Base-by-base conservation (phyloP, 2,329 filamentous ascomycete genomes). In the Fusarium siculi region DNA sequence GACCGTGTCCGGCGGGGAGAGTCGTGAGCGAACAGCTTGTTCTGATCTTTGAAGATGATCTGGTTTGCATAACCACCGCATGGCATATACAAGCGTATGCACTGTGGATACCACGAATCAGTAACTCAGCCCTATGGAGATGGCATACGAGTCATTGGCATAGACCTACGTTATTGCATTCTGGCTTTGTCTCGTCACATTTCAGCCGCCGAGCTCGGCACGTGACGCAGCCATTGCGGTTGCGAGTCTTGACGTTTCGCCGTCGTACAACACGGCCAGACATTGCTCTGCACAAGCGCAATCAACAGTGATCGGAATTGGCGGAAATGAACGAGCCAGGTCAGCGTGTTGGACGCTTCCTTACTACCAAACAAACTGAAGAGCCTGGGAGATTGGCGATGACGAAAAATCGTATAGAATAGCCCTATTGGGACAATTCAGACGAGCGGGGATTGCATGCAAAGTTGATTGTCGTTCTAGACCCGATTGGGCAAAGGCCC, bases 11-110 rank as follows among this genome's bases (percentile, higher is more conserved):
- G 55, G 11, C 54, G 63, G 0, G 62, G 63, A 4, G 54, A 44
- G 30, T 19, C 63, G 10, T 60, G 30, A 8, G 49, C 55, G 11
- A 72, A 56, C 2, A 72, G 32, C 23, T 72, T 66, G 11, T 63
- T 73, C 15, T 73, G 71, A 36, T 73, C 70, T 15, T 67, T 74
- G 43, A 73, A 73, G 7, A 71, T 50, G 10, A 74, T 58, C 3
- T 65, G 68, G 15, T 55, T 53, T 15, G 63, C 53, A 19, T 73
- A 73, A 1, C 71, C 71, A n/a, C 70, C 67, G 15, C 71, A 73
- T 3, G 63, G 66, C 7, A 73, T 47, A 7, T 42, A 50, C 11
- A 73, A 30, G 7, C 66, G 55, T 12, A 30, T 52, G 10, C 68
- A 70, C 68, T 70, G 23, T n/a, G 12, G 11, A 2, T 18, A 9